Conservation (phyloP, 1,139 yeast genomes). For the Lodderomyces theae region DNA sequence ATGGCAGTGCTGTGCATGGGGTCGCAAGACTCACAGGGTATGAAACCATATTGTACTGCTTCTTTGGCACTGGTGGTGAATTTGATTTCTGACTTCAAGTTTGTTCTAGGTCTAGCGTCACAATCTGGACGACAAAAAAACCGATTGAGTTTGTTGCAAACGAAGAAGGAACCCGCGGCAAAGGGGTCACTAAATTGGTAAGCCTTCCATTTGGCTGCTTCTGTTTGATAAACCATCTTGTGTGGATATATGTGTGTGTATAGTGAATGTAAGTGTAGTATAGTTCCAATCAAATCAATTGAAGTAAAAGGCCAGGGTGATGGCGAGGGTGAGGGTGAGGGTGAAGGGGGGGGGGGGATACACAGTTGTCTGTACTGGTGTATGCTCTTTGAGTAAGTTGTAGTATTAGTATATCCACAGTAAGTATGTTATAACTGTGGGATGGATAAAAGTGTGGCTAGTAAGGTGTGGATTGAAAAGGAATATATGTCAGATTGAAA, state of each 20-base stretch:
- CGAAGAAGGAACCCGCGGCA: conserved; percentile 55
- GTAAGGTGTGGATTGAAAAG: no score
- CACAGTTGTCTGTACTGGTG: no score
- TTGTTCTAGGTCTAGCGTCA: conserved; percentile 48
- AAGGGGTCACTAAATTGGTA: conserved; percentile 67
- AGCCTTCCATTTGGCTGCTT: conserved; percentile 58
- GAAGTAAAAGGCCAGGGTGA: no score
- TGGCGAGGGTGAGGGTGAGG: no score
- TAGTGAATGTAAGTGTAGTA: no score
- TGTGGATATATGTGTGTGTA: neutral
- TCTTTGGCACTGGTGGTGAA: conserved; percentile 40
- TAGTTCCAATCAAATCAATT: no score
- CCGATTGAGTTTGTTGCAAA: conserved; percentile 43
- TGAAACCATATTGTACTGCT: conserved; percentile 46
- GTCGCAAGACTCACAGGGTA: conserved; percentile 55
- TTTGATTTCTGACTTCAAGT: conserved; percentile 42
- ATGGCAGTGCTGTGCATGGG: conserved; percentile 39
- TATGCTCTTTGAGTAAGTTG: no score
- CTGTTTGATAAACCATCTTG: conserved; percentile 46
- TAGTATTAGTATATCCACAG: no score
- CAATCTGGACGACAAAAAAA: conserved; percentile 68
- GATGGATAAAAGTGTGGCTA: no score
- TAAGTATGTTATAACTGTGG: no score
- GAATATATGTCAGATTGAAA: no score
- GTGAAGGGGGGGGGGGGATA: no score